A percentile compares a stretch with the other conserved stretches of the same genome.
Evolutionary conservation across 768 basidiomycete species (phyloP).

Genomic region (Leucogyrophana mollusca): DNA sequence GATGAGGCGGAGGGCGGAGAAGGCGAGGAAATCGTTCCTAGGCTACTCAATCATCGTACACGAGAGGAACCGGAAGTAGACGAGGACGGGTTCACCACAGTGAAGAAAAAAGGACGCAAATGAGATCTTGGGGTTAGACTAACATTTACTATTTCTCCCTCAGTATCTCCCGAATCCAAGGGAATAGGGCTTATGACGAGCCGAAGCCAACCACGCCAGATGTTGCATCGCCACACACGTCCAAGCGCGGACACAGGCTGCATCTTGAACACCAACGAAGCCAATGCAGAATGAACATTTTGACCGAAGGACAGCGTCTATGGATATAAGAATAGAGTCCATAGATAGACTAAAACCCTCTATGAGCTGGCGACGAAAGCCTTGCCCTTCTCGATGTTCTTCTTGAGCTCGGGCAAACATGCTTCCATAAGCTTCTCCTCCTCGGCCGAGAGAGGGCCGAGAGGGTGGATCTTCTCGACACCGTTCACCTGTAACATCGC

Average conservation of each 20-base stretch:
- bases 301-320: too few relatives aligned
- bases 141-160: neutral
- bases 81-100: conserved; percentile 89
- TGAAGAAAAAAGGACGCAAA: conserved; percentile 55
- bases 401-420: conserved; percentile 89
- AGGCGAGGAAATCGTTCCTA: conserved; percentile 54
- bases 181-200: too few relatives aligned
- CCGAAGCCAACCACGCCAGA: too few relatives aligned
- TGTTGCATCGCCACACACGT: too few relatives aligned
- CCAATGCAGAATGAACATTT: too few relatives aligned
- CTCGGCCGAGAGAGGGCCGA: conserved; percentile 75
- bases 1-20: conserved; percentile 43
- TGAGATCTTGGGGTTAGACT: conserved; percentile 18
- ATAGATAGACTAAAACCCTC: conserved; percentile 8
- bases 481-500: conserved; percentile 58
- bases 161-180: too few relatives aligned
- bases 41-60: conserved; percentile 43
- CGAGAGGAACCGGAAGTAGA: conserved; percentile 73
- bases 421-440: conserved; percentile 87
- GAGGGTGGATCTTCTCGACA: conserved; percentile 87
- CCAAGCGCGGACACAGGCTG: too few relatives aligned
- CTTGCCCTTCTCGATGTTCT: conserved; percentile 97
- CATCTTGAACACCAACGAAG: neutral
- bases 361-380: conserved; percentile 56
- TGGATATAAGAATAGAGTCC: too few relatives aligned